Conservation (phyloP, 108 stramenopile genomes). For the Fistulifera pelliculosa region DNA sequence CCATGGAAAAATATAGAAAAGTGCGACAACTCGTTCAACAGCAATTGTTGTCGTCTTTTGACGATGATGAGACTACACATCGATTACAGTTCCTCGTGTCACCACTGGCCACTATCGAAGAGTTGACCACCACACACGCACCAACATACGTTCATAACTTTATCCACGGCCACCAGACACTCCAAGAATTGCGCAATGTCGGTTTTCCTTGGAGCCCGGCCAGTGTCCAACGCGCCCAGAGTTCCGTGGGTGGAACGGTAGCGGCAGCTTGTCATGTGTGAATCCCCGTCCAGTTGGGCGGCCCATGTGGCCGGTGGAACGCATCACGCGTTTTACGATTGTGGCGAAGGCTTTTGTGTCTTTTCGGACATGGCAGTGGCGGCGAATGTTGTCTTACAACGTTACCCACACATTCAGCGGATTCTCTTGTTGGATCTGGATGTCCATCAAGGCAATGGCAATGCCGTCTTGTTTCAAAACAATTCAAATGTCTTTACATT, state of each 20-base stretch:
- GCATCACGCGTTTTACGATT: slow-evolving; percentile 86
- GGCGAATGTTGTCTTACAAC: slow-evolving; percentile 70
- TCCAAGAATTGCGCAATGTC: slow-evolving; percentile 73
- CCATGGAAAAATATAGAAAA: slow-evolving; percentile 86
- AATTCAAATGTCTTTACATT: slow-evolving; percentile 54
- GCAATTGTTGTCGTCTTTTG: background rate
- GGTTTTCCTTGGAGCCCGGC: slow-evolving; percentile 87
- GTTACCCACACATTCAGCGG: slow-evolving; percentile 36
- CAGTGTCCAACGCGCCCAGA: slow-evolving; percentile 70
- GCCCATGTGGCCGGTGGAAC: slow-evolving; percentile 93
- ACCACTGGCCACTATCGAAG: slow-evolving; percentile 65
- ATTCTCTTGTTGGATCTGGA: slow-evolving; percentile 86
- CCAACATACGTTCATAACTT: slow-evolving; percentile 68
- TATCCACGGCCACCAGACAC: slow-evolving; percentile 65
- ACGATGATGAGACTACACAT: too few relatives aligned
- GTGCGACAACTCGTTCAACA: slow-evolving; percentile 63
- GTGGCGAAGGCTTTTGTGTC: slow-evolving; percentile 91
- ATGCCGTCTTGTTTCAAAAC: slow-evolving; percentile 69
- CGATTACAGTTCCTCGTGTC: slow-evolving; percentile 62
- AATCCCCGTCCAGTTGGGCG: slow-evolving; percentile 20
- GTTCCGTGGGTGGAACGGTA: slow-evolving; percentile 85
- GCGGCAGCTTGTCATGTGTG: slow-evolving; percentile 45
- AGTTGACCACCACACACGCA: slow-evolving; percentile 77
- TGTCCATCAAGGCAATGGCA: slow-evolving; percentile 93
- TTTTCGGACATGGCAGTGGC: slow-evolving; percentile 90